phyloP scores from a whole-genome alignment of 768 basidiomycete genomes.

The Leccinum rimulosum region DNA sequence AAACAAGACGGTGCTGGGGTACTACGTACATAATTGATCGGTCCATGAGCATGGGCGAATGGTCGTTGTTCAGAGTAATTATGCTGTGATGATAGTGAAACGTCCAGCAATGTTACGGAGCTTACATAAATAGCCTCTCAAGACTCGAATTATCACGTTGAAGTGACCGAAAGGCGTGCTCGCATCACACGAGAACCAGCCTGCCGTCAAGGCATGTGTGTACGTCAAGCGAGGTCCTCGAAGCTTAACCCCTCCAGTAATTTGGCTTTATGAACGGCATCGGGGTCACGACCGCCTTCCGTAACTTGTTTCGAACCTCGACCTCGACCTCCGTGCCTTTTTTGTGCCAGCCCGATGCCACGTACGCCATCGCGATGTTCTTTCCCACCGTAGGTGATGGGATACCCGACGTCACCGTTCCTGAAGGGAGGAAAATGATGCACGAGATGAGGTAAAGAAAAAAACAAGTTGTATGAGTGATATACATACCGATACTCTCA shows the following conservation, averaged over 20 bases:
- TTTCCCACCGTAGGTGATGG: conserved; percentile 86
- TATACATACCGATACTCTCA: conserved; percentile 58
- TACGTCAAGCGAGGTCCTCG: neutral
- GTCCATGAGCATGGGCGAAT: neutral
- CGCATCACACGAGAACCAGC: neutral
- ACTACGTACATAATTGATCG: conserved; percentile 2
- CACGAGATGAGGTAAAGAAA: conserved; percentile 1
- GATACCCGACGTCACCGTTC: conserved; percentile 88
- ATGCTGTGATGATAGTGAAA: neutral
- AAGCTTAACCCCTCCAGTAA: conserved; percentile 66
- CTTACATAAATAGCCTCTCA: neutral
- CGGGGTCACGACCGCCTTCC: conserved; percentile 68
- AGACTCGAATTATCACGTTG: neutral
- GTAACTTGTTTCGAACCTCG: conserved; percentile 78
- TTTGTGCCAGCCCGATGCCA: conserved; percentile 79
- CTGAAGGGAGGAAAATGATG: conserved; percentile 32
- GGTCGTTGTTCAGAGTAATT: neutral
- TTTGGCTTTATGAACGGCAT: conserved; percentile 89
- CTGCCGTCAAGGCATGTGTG: neutral
- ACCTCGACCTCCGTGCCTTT: conserved; percentile 85
- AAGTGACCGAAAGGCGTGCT: neutral
- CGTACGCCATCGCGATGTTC: conserved; percentile 97
- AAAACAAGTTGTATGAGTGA: conserved; percentile 1
- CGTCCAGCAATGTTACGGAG: neutral
- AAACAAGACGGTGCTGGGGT: conserved; percentile 8